Percentiles rank a stretch among this genome's conserved stretches.
These are phyloP conservation scores for Amphicarpaea edgeworthii DNA, from an alignment of 306 rosid genomes.

Conservation along the genomic window DNA sequence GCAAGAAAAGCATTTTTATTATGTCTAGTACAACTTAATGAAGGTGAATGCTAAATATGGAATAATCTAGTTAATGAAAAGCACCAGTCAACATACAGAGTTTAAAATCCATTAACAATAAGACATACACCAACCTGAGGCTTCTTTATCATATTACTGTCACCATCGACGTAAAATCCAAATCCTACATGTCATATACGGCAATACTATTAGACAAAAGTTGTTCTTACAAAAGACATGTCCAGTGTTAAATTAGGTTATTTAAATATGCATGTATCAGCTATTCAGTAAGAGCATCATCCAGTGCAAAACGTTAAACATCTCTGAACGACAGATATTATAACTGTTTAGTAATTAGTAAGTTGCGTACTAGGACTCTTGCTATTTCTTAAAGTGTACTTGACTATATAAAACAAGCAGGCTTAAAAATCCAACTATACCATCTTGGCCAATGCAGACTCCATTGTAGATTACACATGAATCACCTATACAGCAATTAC, in stretches of 20 bases:
- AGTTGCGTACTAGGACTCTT: conserved; percentile 16
- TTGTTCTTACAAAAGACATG: conserved; percentile 10
- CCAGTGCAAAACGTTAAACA: not conserved
- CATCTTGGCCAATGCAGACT: conserved; percentile 96
- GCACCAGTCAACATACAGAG: conserved; percentile 5
- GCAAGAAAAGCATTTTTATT: conserved; percentile 34
- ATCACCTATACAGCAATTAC: conserved; percentile 83
- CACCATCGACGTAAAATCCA: conserved; percentile 81
- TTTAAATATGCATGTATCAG: not conserved
- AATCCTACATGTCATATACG: conserved; percentile 66
- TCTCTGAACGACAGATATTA: conserved; percentile 10
- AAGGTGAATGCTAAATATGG: conserved; percentile 22
- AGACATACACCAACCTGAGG: conserved; percentile 76
- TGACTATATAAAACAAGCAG: conserved; percentile 30
- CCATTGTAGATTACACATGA: conserved; percentile 85
- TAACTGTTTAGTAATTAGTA: conserved; percentile 9
- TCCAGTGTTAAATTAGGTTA: conserved; percentile 30
- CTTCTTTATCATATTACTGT: conserved; percentile 81
- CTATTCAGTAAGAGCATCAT: conserved; percentile 17
- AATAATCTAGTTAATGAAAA: conserved; percentile 15
- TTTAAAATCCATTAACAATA: conserved; percentile 12
- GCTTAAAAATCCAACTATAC: conserved; percentile 54
- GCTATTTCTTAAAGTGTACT: conserved; percentile 6
- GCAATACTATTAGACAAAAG: conserved; percentile 19
- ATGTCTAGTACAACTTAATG: not conserved